Conservation (phyloP, 768 basidiomycete genomes). For the Trametes cingulata region DNA sequence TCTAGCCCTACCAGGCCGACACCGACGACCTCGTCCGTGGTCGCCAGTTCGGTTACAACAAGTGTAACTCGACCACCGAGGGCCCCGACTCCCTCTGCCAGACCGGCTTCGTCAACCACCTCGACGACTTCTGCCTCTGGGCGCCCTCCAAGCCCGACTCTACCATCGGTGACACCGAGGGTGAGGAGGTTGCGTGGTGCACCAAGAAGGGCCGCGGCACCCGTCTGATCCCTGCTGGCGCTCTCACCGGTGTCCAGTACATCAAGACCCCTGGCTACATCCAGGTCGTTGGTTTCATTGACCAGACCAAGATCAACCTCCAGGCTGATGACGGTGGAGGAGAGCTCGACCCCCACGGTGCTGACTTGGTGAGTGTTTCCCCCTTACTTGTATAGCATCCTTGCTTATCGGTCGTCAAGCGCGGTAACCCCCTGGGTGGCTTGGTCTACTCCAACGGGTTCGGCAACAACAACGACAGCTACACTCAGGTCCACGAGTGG, state of each 20-base stretch:
- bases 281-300: constrained; percentile 61
- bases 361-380: constrained; percentile 51
- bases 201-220: constrained; percentile 70
- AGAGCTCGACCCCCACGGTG: constrained; percentile 77
- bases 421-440: constrained; percentile 82
- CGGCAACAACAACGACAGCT: constrained; percentile 43
- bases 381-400: background rate
- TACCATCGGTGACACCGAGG: constrained; percentile 66
- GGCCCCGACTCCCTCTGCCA: constrained; percentile 67
- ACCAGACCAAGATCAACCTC: constrained; percentile 62
- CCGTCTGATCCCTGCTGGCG: constrained; percentile 68
- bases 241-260: constrained; percentile 65
- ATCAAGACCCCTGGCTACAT: constrained; percentile 60
- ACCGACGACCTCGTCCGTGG: constrained; percentile 47
- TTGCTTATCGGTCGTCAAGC: constrained; percentile 35
- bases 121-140: constrained; percentile 69
- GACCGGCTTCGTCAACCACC: constrained; percentile 64
- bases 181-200: constrained; percentile 75
- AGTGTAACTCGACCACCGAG: constrained; percentile 67
- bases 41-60: constrained; percentile 62
- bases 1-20: constrained; percentile 56
- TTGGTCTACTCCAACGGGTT: constrained; percentile 64
- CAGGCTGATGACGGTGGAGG: constrained; percentile 61
- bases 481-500: constrained; percentile 67
- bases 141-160: constrained; percentile 52